Percentiles rank a stretch among this genome's conserved stretches.
phyloP scores from a whole-genome alignment of 1,284 basidiomycete species.

The Ceratobasidium sp. region DNA sequence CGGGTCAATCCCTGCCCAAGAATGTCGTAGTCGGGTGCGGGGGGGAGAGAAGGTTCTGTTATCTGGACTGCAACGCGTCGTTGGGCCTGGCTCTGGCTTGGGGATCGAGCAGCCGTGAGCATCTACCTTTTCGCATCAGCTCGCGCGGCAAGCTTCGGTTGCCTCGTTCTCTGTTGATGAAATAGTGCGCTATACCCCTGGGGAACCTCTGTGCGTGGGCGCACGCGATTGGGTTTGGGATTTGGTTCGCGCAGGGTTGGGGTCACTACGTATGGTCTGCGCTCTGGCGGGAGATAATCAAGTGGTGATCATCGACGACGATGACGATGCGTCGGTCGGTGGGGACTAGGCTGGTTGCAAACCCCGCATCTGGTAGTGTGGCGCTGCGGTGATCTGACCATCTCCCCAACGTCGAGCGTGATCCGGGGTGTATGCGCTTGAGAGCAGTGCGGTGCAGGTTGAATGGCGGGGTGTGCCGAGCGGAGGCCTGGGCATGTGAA shows the following conservation, averaged over 20 bases:
- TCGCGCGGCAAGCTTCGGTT: neutral
- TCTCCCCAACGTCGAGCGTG: constrained; percentile 5
- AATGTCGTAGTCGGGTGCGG: constrained; percentile 14
- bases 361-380: constrained; percentile 4
- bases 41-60: constrained; percentile 1
- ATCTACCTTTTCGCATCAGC: constrained; percentile 21
- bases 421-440: neutral
- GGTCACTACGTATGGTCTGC: too few relatives aligned
- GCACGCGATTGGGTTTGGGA: constrained; percentile 14
- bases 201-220: neutral
- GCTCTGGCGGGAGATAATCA: neutral
- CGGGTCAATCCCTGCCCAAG: constrained; percentile 10
- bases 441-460: neutral
- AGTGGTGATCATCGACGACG: constrained; percentile 13
- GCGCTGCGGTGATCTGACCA: neutral
- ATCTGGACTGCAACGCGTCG: neutral
- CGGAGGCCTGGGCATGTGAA: neutral
- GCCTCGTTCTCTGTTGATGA: neutral
- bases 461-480: neutral
- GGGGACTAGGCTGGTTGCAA: neutral
- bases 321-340: constrained; percentile 3
- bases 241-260: constrained; percentile 18
- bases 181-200: neutral
- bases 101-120: constrained; percentile 21
- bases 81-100: neutral